Conservation (phyloP, 106 monocot species). For the Platanthera guangdongensis region DNA sequence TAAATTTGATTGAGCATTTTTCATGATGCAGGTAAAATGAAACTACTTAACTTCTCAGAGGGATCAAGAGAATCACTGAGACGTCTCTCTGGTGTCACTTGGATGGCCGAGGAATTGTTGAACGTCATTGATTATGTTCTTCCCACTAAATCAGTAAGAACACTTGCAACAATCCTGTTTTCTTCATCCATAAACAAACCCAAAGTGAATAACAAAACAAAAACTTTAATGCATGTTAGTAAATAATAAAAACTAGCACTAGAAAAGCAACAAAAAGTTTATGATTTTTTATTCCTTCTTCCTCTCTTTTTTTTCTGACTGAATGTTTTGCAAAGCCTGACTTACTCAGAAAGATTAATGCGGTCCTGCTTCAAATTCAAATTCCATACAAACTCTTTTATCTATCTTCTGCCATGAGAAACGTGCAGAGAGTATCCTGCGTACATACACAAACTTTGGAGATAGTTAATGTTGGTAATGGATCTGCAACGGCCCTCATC, state of each 20-base stretch:
- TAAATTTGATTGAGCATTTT: neutral
- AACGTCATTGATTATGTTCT: slow-evolving; percentile 86
- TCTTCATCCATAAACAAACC: neutral
- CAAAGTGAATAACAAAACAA: neutral
- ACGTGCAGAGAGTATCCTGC: slow-evolving; percentile 81
- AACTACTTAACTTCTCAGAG: slow-evolving; percentile 76
- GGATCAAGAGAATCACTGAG: slow-evolving; percentile 79
- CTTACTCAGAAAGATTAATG: neutral
- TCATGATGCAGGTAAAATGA: slow-evolving; percentile 61
- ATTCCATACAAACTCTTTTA: neutral
- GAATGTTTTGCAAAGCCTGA: slow-evolving; percentile 1
- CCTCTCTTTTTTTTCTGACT: neutral
- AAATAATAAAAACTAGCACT: neutral
- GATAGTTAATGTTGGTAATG: slow-evolving; percentile 55
- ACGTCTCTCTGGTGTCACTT: slow-evolving; percentile 82
- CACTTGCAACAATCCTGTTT: slow-evolving; percentile 2
- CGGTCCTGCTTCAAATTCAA: neutral
- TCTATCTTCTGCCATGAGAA: neutral
- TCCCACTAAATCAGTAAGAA: slow-evolving; percentile 70
- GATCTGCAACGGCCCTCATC: slow-evolving; percentile 67
- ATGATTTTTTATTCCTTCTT: neutral
- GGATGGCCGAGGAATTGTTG: slow-evolving; percentile 96
- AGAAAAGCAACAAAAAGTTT: neutral
- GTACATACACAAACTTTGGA: slow-evolving; percentile 98
- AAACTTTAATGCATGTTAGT: neutral